A percentile compares a stretch with the other conserved stretches of the same genome.
Evolutionary conservation across 225 moss, liverwort and hornwort genomes (phyloP).

Genomic region (Marchantia paleacea): DNA sequence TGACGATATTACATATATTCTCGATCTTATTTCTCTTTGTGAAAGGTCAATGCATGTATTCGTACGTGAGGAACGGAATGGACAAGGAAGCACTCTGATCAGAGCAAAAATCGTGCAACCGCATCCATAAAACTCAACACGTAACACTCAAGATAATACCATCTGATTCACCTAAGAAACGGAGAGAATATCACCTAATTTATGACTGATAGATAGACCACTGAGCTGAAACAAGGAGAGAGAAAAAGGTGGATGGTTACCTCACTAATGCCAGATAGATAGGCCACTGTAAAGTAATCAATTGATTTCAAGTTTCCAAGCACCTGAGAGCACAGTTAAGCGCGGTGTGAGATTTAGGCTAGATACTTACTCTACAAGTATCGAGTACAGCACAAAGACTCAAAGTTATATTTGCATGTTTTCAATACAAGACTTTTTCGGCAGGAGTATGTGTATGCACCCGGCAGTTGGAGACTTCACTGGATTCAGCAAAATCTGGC

Average conservation of each 20-base stretch:
- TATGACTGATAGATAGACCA: background rate
- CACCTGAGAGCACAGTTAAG: constrained; percentile 33
- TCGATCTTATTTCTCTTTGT: too few species aligned
- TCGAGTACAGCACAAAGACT: background rate
- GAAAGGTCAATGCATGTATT: too few species aligned
- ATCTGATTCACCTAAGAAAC: too few species aligned
- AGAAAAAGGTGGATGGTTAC: background rate
- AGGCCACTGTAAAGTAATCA: constrained; percentile 65
- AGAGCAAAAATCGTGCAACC: too few species aligned
- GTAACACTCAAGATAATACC: too few species aligned
- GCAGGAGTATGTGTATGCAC: constrained; percentile 22
- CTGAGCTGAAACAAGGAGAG: background rate
- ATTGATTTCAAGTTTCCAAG: constrained; percentile 53
- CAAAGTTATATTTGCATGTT: background rate
- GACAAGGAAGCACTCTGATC: too few species aligned
- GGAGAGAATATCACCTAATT: too few species aligned
- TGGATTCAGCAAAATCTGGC: constrained; percentile 74
- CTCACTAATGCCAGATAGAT: constrained; percentile 76
- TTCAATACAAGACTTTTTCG: background rate
- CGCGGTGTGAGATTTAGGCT: background rate
- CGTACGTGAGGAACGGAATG: too few species aligned
- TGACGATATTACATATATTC: too few species aligned
- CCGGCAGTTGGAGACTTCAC: constrained; percentile 55
- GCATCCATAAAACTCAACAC: too few species aligned
- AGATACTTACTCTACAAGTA: background rate